A percentile compares a stretch with the other conserved stretches of the same genome.
Conservation (phyloP, 164 flowering plant genomes). For the Sextonia rubra region DNA sequence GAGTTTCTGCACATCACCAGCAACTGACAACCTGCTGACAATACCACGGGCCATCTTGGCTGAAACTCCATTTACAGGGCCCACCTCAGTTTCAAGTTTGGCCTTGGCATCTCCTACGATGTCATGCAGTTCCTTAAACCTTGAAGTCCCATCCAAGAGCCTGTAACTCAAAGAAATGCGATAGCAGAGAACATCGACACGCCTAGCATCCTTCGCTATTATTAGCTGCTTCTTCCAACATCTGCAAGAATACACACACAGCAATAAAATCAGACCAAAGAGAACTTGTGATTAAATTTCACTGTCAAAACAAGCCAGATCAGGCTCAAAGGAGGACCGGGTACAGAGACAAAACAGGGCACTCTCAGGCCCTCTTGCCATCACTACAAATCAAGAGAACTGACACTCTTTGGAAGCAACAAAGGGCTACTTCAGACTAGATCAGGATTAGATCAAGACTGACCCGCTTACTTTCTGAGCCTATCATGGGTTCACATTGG, state of each 20-base stretch:
- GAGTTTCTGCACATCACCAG: conserved; percentile 73
- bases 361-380: too few relatives aligned
- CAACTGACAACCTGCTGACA: conserved; percentile 88
- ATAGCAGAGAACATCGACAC: conserved; percentile 81
- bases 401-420: too few relatives aligned
- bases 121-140: conserved; percentile 69
- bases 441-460: too few relatives aligned
- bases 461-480: too few relatives aligned
- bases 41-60: conserved; percentile 84
- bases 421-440: too few relatives aligned
- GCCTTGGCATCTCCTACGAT: conserved; percentile 63
- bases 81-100: conserved; percentile 88
- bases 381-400: too few relatives aligned
- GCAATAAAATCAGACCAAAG: conserved; percentile 16
- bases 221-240: conserved; percentile 87
- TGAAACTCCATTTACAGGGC: conserved; percentile 74
- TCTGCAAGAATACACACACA: conserved; percentile 33
- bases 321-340: too few relatives aligned
- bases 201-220: conserved; percentile 88
- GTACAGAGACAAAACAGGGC: too few relatives aligned
- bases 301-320: too few relatives aligned
- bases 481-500: too few relatives aligned
- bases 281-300: conserved; percentile 1
- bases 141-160: conserved; percentile 83
- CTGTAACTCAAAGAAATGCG: conserved; percentile 82